A percentile compares a stretch with the other conserved stretches of the same genome.
phyloP scores from a whole-genome alignment of 2,329 filamentous ascomycete genomes.

The Cladosporium sp. region DNA sequence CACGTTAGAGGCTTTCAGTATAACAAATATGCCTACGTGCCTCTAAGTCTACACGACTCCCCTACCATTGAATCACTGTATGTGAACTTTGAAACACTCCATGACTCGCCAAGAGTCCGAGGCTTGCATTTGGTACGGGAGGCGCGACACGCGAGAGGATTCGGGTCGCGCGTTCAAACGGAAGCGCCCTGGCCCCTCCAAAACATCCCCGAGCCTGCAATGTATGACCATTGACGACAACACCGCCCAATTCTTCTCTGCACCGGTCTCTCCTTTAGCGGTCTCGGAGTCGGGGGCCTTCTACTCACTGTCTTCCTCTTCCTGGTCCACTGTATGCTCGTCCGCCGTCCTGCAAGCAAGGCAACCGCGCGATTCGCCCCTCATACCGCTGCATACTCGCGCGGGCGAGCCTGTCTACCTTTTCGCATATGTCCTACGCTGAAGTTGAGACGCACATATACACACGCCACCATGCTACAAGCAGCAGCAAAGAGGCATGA shows the following conservation, averaged over 20 bases:
- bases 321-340: constrained; percentile 11
- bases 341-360: constrained; percentile 8
- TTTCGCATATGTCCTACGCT: not conserved
- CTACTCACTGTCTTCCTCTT: not conserved
- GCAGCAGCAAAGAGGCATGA: constrained; percentile 31
- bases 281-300: not conserved
- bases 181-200: too few species aligned
- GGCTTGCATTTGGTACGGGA: too few species aligned
- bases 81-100: too few species aligned
- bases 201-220: not conserved
- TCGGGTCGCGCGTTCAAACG: too few species aligned
- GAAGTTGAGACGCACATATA: not conserved
- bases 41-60: too few species aligned
- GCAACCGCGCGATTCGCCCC: constrained; percentile 8
- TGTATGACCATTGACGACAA: not conserved
- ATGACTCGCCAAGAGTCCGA: too few species aligned
- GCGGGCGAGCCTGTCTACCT: constrained; percentile 6
- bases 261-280: not conserved
- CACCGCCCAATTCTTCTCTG: not conserved
- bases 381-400: not conserved
- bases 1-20: too few species aligned
- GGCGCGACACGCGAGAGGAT: too few species aligned
- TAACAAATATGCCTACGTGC: too few species aligned
- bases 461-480: constrained; percentile 5
- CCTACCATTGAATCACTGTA: too few species aligned